Conservation (phyloP, 1,139 yeast genomes). For the Starmera stellimalicola region DNA sequence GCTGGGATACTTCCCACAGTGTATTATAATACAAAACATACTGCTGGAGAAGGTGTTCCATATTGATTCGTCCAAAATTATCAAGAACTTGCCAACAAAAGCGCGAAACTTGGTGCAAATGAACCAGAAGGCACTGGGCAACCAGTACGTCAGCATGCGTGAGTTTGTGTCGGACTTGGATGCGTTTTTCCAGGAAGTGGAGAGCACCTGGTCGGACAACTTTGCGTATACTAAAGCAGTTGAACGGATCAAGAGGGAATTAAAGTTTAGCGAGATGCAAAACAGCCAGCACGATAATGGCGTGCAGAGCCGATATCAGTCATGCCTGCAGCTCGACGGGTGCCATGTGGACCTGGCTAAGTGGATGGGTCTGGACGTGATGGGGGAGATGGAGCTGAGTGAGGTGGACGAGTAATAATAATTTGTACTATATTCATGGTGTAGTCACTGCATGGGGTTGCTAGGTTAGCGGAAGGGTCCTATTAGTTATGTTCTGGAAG, state of each 20-base stretch:
- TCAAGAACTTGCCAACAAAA: conserved; percentile 13
- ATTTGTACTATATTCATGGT: too few relatives aligned
- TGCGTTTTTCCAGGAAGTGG: conserved; percentile 15
- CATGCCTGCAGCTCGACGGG: conserved; percentile 14
- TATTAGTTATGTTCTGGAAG: too few relatives aligned
- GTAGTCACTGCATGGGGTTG: too few relatives aligned
- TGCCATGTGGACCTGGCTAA: conserved; percentile 11
- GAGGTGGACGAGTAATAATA: conserved; percentile 21
- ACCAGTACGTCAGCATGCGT: conserved; percentile 18
- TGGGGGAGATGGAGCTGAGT: conserved; percentile 23
- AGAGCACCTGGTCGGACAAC: conserved; percentile 4
- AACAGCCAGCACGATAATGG: background rate
- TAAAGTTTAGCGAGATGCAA: conserved; percentile 8
- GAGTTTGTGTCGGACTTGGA: conserved; percentile 22
- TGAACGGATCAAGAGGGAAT: conserved; percentile 14
- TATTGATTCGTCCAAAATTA: conserved; percentile 20
- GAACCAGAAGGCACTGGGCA: conserved; percentile 16
- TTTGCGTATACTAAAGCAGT: conserved; percentile 12
- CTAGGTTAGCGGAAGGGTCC: too few relatives aligned
- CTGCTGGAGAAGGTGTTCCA: conserved; percentile 16
- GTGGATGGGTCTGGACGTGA: conserved; percentile 21
- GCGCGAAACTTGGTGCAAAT: conserved; percentile 15
- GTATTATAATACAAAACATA: conserved; percentile 8
- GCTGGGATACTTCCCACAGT: conserved; percentile 19
- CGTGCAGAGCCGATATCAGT: conserved; percentile 2